Evolutionary conservation across 495 filamentous ascomycete genomes (phyloP).

Genomic region (Lasiosphaeriaceae sp.): DNA sequence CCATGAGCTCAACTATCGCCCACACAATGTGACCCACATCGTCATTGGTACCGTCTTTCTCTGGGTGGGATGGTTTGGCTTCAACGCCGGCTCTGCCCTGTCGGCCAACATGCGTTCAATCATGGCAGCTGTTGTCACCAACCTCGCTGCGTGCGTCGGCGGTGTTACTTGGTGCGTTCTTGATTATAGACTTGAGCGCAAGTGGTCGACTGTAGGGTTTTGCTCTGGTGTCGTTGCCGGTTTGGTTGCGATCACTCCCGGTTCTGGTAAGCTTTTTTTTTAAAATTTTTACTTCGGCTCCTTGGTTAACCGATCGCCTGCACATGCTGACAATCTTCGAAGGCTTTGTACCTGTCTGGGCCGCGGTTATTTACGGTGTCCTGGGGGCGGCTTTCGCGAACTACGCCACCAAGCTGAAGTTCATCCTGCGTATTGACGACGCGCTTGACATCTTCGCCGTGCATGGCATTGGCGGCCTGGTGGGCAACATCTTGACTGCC

Average conservation of each 20-base stretch:
- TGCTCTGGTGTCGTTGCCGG: conserved; percentile 93
- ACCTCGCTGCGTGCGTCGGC: conserved; percentile 74
- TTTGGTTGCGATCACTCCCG: conserved; percentile 89
- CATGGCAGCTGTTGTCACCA: conserved; percentile 66
- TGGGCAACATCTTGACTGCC: conserved; percentile 85
- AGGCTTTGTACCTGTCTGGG: conserved; percentile 87
- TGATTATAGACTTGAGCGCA: conserved; percentile 87
- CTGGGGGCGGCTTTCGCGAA: conserved; percentile 83
- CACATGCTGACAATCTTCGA: neutral
- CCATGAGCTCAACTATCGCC: conserved; percentile 90
- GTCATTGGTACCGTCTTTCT: conserved; percentile 95
- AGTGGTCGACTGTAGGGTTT: conserved; percentile 97
- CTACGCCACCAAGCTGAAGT: conserved; percentile 96
- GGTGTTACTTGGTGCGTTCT: conserved; percentile 93
- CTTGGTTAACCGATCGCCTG: neutral
- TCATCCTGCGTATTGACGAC: conserved; percentile 79
- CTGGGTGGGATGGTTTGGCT: conserved; percentile 98
- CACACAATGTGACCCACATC: conserved; percentile 94
- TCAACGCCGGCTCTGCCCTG: conserved; percentile 89
- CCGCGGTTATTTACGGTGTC: conserved; percentile 85
- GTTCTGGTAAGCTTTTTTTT: conserved; percentile 50
- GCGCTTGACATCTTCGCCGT: conserved; percentile 93
- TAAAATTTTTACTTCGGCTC: neutral
- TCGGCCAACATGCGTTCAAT: conserved; percentile 81
- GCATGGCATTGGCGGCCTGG: conserved; percentile 80